A percentile compares a stretch with the other conserved stretches of the same genome.
Conservation (phyloP, 345 rosid species). For the Tarenaya hassleriana region DNA sequence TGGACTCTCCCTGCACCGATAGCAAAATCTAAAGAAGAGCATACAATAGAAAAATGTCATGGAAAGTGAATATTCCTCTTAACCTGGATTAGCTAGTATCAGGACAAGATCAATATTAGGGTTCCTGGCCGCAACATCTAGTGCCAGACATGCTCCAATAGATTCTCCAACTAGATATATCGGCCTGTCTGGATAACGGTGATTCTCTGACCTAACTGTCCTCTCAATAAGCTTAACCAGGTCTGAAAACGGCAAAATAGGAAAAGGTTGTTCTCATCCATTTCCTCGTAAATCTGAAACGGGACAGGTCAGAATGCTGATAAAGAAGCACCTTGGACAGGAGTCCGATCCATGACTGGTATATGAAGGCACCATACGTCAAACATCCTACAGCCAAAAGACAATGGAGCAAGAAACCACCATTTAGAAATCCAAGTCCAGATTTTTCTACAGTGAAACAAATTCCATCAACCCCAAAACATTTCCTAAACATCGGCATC, state of each 20-base stretch:
- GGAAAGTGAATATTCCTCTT: background rate
- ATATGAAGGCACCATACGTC: slow-evolving; percentile 67
- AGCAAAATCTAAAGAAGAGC: background rate
- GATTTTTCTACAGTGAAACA: slow-evolving; percentile 1
- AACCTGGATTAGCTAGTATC: slow-evolving; percentile 63
- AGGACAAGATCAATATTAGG: slow-evolving; percentile 50
- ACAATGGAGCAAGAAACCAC: background rate
- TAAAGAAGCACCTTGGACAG: slow-evolving; percentile 34
- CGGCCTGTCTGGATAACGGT: slow-evolving; percentile 39
- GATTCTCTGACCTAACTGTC: slow-evolving; percentile 38
- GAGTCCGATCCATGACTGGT: slow-evolving; percentile 53
- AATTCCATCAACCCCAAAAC: background rate
- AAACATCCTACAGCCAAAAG: slow-evolving; percentile 41
- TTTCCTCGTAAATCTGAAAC: background rate
- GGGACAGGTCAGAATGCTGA: background rate
- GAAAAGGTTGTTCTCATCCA: background rate
- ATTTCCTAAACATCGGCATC: background rate
- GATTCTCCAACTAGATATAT: slow-evolving; percentile 57
- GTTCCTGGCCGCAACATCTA: slow-evolving; percentile 53
- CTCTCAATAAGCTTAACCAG: slow-evolving; percentile 46
- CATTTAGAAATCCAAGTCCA: background rate
- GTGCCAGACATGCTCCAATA: slow-evolving; percentile 37
- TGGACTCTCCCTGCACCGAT: background rate
- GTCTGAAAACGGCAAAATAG: slow-evolving; percentile 27
- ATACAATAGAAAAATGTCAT: background rate